Percentiles rank a stretch among this genome's conserved stretches.
Conservation (phyloP, 2,329 filamentous ascomycete species). For the Dothistroma septosporum region DNA sequence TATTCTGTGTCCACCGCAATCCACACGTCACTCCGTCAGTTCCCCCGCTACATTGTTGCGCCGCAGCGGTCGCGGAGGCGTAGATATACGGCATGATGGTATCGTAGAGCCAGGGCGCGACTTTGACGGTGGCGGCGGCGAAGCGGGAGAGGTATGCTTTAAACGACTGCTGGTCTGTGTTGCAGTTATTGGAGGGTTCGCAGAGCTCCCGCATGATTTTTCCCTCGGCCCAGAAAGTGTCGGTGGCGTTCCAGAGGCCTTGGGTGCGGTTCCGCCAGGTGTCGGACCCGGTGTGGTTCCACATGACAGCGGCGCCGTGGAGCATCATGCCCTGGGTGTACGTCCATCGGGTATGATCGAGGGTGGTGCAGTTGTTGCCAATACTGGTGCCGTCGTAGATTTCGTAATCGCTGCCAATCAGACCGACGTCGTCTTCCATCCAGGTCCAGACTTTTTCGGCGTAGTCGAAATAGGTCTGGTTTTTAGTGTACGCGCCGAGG, state of each 20-base stretch:
- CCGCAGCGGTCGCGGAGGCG: constrained; percentile 53
- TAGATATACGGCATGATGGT: constrained; percentile 51
- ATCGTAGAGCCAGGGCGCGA: constrained; percentile 54
- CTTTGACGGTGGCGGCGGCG: constrained; percentile 52
- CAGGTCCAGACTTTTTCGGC: constrained; percentile 42
- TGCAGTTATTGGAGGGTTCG: constrained; percentile 39
- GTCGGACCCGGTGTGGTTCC: constrained; percentile 22
- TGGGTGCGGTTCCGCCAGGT: constrained; percentile 23
- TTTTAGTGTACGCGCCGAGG: constrained; percentile 39
- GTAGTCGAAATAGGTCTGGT: constrained; percentile 62
- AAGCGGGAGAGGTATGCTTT: constrained; percentile 43
- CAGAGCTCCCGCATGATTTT: constrained; percentile 46
- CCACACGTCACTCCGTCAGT: constrained; percentile 44
- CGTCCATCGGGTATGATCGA: constrained; percentile 48
- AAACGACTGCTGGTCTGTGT: constrained; percentile 42
- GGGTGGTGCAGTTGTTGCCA: constrained; percentile 41
- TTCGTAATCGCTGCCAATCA: constrained; percentile 53
- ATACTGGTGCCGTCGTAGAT: constrained; percentile 48
- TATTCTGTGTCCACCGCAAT: constrained; percentile 38
- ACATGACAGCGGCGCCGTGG: constrained; percentile 44
- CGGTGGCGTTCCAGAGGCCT: constrained; percentile 28
- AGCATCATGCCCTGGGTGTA: constrained; percentile 45
- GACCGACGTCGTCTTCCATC: constrained; percentile 42
- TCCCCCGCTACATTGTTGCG: constrained; percentile 51
- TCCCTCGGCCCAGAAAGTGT: constrained; percentile 41